Evolutionary conservation across 179 eudicot genomes (phyloP).

Genomic region (Actinidia polygama): DNA sequence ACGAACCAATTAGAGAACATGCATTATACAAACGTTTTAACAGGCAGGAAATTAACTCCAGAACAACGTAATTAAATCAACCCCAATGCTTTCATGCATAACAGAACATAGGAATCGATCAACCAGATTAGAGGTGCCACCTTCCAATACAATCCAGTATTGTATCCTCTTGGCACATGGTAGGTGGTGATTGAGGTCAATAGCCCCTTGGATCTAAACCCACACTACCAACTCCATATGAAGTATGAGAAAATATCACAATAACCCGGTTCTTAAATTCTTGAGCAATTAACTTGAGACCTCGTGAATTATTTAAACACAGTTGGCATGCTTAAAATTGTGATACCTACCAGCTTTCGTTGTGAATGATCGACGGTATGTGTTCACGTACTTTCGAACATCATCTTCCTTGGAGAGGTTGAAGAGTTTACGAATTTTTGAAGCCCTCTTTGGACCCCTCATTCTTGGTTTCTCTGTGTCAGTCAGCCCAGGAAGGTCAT

Average conservation of each 20-base stretch:
- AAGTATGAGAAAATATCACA: not conserved
- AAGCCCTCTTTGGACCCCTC: slow-evolving; percentile 71
- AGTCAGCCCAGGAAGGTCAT: slow-evolving; percentile 60
- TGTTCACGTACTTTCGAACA: slow-evolving; percentile 60
- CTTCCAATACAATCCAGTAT: not conserved
- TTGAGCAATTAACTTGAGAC: not conserved
- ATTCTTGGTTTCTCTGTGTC: slow-evolving; percentile 63
- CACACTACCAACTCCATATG: not conserved
- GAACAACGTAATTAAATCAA: not conserved
- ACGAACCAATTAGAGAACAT: slow-evolving; percentile 5
- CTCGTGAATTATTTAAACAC: not conserved
- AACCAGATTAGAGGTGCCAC: not conserved
- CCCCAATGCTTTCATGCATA: not conserved
- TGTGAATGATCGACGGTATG: slow-evolving; percentile 51
- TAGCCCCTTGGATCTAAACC: not conserved
- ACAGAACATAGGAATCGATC: not conserved
- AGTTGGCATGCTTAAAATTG: not conserved
- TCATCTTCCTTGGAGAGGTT: slow-evolving; percentile 62
- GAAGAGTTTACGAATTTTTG: slow-evolving; percentile 67
- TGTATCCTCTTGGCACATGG: not conserved
- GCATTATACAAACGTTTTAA: not conserved
- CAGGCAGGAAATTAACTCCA: not conserved
- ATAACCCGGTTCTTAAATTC: not conserved
- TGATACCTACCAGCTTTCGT: slow-evolving; percentile 44
- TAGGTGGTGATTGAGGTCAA: too few species aligned